Evolutionary conservation across 2,329 filamentous ascomycete genomes (phyloP).

Genomic region (Cladosporium sp.): DNA sequence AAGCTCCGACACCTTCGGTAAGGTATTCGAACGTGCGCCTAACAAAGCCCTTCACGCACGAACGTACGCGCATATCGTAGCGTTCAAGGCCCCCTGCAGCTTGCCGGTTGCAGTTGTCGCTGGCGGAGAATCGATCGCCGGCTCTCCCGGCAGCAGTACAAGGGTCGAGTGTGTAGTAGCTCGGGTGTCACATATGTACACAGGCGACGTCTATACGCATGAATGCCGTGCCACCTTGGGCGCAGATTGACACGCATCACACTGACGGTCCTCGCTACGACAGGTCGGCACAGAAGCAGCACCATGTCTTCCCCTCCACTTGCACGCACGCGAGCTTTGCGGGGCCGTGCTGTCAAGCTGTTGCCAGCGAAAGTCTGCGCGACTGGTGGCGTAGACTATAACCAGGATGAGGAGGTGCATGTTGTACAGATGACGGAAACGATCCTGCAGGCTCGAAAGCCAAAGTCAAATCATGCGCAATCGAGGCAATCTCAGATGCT

Average conservation of each 20-base stretch:
- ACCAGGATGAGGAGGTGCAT: background rate
- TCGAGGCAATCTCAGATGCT: background rate
- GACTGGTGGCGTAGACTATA: conserved; percentile 1
- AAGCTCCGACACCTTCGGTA: background rate
- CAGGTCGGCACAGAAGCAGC: background rate
- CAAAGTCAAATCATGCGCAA: background rate
- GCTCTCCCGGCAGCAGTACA: background rate
- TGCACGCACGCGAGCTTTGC: background rate
- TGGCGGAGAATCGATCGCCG: conserved; percentile 16
- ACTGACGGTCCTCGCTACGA: background rate
- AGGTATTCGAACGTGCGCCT: background rate
- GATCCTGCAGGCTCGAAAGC: background rate
- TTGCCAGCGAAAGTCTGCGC: background rate
- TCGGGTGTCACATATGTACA: conserved; percentile 9
- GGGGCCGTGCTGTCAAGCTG: background rate
- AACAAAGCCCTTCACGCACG: background rate
- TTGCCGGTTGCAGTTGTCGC: background rate
- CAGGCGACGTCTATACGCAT: conserved; percentile 3
- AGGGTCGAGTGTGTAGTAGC: background rate
- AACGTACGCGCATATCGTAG: background rate
- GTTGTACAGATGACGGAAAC: background rate
- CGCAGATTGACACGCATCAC: conserved; percentile 8
- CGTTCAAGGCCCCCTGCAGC: background rate
- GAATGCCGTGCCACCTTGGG: conserved; percentile 6
- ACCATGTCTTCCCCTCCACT: background rate